A percentile compares a stretch with the other conserved stretches of the same genome.
Evolutionary conservation across 2,329 filamentous ascomycete species (phyloP).

Genomic region (Alternaria sp.): DNA sequence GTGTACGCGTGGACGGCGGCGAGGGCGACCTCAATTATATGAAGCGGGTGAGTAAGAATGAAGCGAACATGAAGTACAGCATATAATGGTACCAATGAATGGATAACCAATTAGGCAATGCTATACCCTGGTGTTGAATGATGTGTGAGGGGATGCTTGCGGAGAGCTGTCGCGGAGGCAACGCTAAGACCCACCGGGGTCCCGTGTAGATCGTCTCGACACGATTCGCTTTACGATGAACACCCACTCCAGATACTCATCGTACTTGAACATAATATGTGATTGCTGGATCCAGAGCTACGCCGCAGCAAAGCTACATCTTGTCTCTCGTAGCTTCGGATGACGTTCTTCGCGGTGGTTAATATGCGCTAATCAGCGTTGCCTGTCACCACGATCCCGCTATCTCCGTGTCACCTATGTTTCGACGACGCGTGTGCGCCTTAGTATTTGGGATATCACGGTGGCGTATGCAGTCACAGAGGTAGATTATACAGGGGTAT

Average conservation of each 20-base stretch:
- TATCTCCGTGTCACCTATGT: constrained; percentile 17
- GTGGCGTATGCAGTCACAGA: not conserved
- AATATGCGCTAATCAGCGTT: constrained; percentile 12
- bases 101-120: constrained; percentile 4
- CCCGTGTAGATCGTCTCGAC: constrained; percentile 17
- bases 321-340: not conserved
- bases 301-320: not conserved
- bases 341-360: not conserved
- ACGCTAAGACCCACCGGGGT: constrained; percentile 38
- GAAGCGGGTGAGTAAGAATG: constrained; percentile 9
- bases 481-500: not conserved
- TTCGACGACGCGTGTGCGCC: constrained; percentile 10
- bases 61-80: constrained; percentile 10
- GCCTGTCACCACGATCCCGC: constrained; percentile 18
- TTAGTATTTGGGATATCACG: not conserved
- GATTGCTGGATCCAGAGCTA: not conserved
- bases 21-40: constrained; percentile 13
- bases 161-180: constrained; percentile 33
- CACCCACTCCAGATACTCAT: not conserved
- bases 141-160: constrained; percentile 37
- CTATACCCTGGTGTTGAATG: not conserved
- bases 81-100: constrained; percentile 6
- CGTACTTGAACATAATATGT: not conserved
- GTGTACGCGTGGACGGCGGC: constrained; percentile 5
- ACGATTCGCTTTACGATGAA: not conserved